These are phyloP conservation scores for Carex littledalei DNA, from an alignment of 176 grass and related monocot species.

Conservation along the genomic window DNA sequence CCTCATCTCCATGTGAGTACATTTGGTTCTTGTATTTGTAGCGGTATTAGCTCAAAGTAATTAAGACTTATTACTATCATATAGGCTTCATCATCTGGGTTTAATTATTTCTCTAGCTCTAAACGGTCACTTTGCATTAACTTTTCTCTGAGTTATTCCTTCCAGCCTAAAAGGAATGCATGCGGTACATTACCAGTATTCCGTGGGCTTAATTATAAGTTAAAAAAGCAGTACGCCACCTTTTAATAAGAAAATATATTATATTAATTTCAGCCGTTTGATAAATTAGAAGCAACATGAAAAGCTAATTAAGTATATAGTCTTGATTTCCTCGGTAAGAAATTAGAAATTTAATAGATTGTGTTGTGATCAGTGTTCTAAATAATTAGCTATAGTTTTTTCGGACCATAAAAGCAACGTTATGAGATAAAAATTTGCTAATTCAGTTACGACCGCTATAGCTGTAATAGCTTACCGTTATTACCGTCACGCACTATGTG, in stretches of 20 bases:
- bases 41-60: neutral
- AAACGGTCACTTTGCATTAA: slow-evolving; percentile 22
- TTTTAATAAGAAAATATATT: neutral
- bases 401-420: too few relatives aligned
- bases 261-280: neutral
- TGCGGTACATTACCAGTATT: neutral
- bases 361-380: too few relatives aligned
- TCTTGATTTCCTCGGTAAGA: too few relatives aligned
- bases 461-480: too few relatives aligned
- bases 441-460: too few relatives aligned
- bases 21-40: slow-evolving; percentile 16
- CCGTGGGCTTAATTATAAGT: neutral
- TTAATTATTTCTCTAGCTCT: neutral
- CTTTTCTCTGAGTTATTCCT: slow-evolving; percentile 6
- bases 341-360: too few relatives aligned
- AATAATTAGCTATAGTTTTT: too few relatives aligned
- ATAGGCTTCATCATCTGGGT: slow-evolving; percentile 18
- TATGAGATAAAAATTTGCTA: too few relatives aligned
- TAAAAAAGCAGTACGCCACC: neutral
- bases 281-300: neutral
- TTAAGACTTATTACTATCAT: neutral
- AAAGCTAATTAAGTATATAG: too few relatives aligned
- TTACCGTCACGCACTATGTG: too few relatives aligned
- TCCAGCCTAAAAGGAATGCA: slow-evolving; percentile 19
- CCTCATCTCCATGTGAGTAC: slow-evolving; percentile 36